Evolutionary conservation across 352 stramenopile species (phyloP), one percentile per base, ranked within the genome.

Genomic region (Globisporangium paddicum): DNA sequence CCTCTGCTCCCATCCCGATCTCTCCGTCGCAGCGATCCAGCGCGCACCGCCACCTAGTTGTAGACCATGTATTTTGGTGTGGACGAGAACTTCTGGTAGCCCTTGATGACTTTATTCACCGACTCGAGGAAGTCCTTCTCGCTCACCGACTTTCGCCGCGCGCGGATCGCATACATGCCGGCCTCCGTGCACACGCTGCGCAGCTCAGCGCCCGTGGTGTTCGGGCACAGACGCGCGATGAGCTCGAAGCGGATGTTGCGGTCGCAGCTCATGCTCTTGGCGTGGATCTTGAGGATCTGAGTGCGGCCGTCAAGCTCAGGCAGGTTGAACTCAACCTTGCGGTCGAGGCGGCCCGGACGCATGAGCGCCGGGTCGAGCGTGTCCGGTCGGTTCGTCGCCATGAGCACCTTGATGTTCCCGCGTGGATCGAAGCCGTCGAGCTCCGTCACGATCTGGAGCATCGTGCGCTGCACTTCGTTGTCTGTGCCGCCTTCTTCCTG

Each of bases 71-170:
- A 98, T 84, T 99, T 99, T 30, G 98, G 97, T 66, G 98, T 99
- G 37, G 96, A 98, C 65, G 89, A 98, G 86, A 99, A 99, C 87
- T 99, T 99, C 71, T 99, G 97, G 89, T 99, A 99, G 61, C 97
- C 97, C 86, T 99, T 99, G 72, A 99, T 99, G 59, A 99, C 97
- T 82, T 99, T 99, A 80, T 99, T 98, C 58, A 99, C 97, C 55
- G 96, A 98, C 63, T 99, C 97, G 59, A 99, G 85, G 78, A 99
- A 99, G 75, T 99, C 98, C 71, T 99, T 99, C 71, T 99, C 97
- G 62, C 87, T 98, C 55, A 99, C 96, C 42, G 77, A 97, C 86
- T 99, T 99, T 76, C 97, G 94, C 49, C 98, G 87, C 30, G 96
- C 97, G 42, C 98, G 91, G 73, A 99, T 99, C 11, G 97, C 96